Evolutionary conservation across 2,329 filamentous ascomycete species (phyloP).

Genomic region (Colletotrichum plurivorum): DNA sequence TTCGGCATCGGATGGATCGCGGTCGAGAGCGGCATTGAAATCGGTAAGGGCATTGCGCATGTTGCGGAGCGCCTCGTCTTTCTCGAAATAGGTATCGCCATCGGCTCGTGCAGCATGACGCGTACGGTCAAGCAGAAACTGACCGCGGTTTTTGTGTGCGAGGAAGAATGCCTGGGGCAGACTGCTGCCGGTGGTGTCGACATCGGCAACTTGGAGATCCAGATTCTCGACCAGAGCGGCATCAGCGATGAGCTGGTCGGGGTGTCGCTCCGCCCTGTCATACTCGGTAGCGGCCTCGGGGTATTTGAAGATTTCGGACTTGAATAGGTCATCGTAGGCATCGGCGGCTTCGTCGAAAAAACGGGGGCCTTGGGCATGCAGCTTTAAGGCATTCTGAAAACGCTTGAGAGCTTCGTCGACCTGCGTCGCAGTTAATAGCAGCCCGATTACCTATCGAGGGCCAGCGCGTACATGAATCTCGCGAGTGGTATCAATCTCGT

Average conservation of each 20-base stretch:
- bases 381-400: conserved; percentile 91
- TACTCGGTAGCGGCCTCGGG: conserved; percentile 90
- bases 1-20: conserved; percentile 77
- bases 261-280: conserved; percentile 75
- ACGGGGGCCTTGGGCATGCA: conserved; percentile 87
- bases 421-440: conserved; percentile 51
- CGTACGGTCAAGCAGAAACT: conserved; percentile 87
- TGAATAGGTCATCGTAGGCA: conserved; percentile 88
- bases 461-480: conserved; percentile 82
- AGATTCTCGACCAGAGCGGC: conserved; percentile 63
- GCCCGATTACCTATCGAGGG: not conserved
- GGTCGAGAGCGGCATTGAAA: conserved; percentile 72
- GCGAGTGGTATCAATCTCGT: conserved; percentile 94
- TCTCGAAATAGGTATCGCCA: conserved; percentile 51
- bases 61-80: conserved; percentile 53
- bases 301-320: conserved; percentile 94
- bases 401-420: conserved; percentile 97
- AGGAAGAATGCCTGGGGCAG: conserved; percentile 92
- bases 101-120: conserved; percentile 62
- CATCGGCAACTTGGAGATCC: conserved; percentile 72
- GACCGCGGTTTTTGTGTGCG: conserved; percentile 94
- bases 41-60: conserved; percentile 66
- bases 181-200: conserved; percentile 83
- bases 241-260: conserved; percentile 64
- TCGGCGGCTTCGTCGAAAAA: conserved; percentile 82